Conservation (phyloP, 176 grass and related monocot genomes). For the Ananas comosus region DNA sequence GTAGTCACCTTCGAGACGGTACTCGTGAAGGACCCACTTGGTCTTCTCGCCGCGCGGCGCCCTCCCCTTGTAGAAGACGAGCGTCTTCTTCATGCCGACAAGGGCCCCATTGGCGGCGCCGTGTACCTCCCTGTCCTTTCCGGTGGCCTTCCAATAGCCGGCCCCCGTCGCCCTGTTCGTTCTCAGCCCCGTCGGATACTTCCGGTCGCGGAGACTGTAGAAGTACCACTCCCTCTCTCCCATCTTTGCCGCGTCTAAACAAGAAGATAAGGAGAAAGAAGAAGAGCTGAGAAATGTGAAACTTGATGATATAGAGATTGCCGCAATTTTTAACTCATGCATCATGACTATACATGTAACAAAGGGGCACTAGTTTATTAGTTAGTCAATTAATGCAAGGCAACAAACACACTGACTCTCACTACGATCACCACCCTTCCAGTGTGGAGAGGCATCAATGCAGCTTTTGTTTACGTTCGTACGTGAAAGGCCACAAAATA, state of each 20-base stretch:
- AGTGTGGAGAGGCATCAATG: no score
- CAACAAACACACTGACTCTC: no score
- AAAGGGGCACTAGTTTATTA: no score
- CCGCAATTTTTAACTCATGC: no score
- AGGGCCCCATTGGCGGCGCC: constrained; percentile 47
- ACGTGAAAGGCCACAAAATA: no score
- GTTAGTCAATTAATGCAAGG: no score
- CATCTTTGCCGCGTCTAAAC: constrained; percentile 59
- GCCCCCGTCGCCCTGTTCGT: constrained; percentile 87
- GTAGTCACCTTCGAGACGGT: constrained; percentile 87
- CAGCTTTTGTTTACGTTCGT: no score
- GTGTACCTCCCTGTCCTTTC: constrained; percentile 89
- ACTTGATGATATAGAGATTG: no score
- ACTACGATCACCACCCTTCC: no score
- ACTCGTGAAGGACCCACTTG: constrained; percentile 96
- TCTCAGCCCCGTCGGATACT: constrained; percentile 85
- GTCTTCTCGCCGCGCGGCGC: constrained; percentile 93
- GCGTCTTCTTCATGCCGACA: constrained; percentile 94
- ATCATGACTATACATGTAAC: no score
- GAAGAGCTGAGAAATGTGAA: no score
- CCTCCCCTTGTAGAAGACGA: constrained; percentile 93
- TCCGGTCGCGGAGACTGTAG: constrained; percentile 91
- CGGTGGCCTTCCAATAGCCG: constrained; percentile 98
- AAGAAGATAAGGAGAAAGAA: no score
- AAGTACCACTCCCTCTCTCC: constrained; percentile 98